phyloP scores from a whole-genome alignment of 2,329 filamentous ascomycete genomes.

The Lecanicillium sp. region DNA sequence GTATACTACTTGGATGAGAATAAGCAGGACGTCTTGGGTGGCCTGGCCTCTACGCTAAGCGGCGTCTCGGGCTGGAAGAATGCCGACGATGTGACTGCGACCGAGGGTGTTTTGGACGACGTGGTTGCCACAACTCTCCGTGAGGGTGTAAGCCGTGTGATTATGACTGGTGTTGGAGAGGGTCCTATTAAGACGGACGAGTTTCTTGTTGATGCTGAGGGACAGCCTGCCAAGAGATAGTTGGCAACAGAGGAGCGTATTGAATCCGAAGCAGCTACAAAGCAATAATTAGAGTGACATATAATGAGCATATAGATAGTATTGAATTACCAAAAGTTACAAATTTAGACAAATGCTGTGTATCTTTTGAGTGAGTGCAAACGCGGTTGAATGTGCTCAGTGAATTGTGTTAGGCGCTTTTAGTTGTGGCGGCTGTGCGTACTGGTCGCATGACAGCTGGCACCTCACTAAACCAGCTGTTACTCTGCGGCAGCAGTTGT shows the following conservation, averaged over 20 bases:
- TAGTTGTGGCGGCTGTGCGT: too few relatives aligned
- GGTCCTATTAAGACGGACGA: conserved; percentile 76
- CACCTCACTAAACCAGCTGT: too few relatives aligned
- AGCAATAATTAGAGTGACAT: background rate
- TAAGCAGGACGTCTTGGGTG: conserved; percentile 62
- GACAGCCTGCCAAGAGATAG: conserved; percentile 36
- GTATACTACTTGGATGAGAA: conserved; percentile 89
- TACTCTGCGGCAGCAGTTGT: too few relatives aligned
- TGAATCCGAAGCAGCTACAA: conserved; percentile 4
- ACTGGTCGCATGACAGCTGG: too few relatives aligned
- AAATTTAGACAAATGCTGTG: too few relatives aligned
- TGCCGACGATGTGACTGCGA: conserved; percentile 42
- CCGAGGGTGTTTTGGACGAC: conserved; percentile 53
- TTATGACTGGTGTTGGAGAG: conserved; percentile 84
- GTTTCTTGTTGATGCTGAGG: conserved; percentile 62
- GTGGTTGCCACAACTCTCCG: conserved; percentile 58
- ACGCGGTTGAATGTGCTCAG: too few relatives aligned
- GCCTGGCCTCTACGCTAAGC: conserved; percentile 61
- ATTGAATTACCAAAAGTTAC: too few relatives aligned
- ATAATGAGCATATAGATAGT: background rate
- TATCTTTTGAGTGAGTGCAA: too few relatives aligned
- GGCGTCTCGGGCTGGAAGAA: conserved; percentile 65
- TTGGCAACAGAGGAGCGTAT: too few relatives aligned
- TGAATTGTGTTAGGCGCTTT: too few relatives aligned
- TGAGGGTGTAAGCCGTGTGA: conserved; percentile 79